Base-by-base conservation (phyloP, 2,329 filamentous ascomycete species). In the Monosporascus sp. region DNA sequence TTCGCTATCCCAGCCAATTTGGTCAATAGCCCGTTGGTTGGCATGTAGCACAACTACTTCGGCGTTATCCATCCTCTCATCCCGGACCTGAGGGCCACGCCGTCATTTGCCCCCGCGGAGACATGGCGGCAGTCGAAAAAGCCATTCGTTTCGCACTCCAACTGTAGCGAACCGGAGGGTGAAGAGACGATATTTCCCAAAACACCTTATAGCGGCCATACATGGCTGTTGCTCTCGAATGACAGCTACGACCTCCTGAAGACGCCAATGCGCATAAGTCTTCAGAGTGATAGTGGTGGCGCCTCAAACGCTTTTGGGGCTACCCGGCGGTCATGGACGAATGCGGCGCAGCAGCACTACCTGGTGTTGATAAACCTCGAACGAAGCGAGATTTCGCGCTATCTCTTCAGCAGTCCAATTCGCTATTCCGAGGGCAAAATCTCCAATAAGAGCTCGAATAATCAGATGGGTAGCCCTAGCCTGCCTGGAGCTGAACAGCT, bases 1-100 rank as follows among this genome's bases (percentile, higher is more conserved):
- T 75, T 75, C 56, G 68, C 77, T 46, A 76, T 83, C 16, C 80
- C 78, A 2, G 79, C 79, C 49, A 83, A 84, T 56, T 71, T 84
- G 22, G 69, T 83, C 57, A 84, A 84, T 56, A 77, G 80, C 48
- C 80, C 79, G 16, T 71, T 79, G 11, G 75, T 82, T 34, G 73
- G 74, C 48, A 76, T 77, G 68, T 69, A 83, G 19, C 81, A 84
- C 59, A 77, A 75, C 61, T 80, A 80, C 53, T 69, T 78, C 8
- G 78, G 77, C 5, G 75, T 76, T 19, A 72, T 81, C 20, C 70
- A 77, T 49, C 76, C 80, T 3, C 83, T 82, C 62, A 71, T 81
- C 20, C 79, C 80, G 3, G 80, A 82, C 36, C 59, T 59, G 48
- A 57, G 68, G 16, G 61, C 61, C 37, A 56, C 59, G 16, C 61